Conservation (phyloP, 495 filamentous ascomycete genomes). For the Daldinia decipiens region DNA sequence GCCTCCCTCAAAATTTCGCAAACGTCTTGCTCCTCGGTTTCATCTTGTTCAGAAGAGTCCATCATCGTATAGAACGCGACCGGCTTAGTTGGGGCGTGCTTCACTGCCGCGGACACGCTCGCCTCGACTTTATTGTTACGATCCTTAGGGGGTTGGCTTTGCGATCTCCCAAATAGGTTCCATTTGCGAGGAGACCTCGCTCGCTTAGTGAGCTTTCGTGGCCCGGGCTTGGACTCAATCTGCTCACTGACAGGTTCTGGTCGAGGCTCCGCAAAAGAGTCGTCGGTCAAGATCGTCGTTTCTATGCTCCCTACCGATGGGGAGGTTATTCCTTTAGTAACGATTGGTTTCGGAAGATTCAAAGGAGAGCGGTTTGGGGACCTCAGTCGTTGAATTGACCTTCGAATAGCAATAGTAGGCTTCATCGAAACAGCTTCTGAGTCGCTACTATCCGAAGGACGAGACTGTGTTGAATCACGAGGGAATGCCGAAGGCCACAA, state of each 20-base stretch:
- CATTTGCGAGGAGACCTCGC: slow-evolving; percentile 73
- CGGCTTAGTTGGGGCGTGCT: slow-evolving; percentile 55
- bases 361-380: slow-evolving; percentile 51
- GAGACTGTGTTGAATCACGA: slow-evolving; percentile 45
- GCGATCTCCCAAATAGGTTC: slow-evolving; percentile 83
- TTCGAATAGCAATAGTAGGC: slow-evolving; percentile 61
- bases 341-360: slow-evolving; percentile 56
- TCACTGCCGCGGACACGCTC: slow-evolving; percentile 56
- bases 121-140: slow-evolving; percentile 52
- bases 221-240: slow-evolving; percentile 30
- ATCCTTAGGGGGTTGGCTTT: slow-evolving; percentile 60
- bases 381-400: slow-evolving; percentile 62
- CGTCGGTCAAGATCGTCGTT: slow-evolving; percentile 63
- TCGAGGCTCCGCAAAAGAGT: slow-evolving; percentile 52
- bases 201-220: slow-evolving; percentile 67
- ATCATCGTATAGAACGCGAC: slow-evolving; percentile 85
- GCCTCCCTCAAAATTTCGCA: slow-evolving; percentile 73
- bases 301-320: slow-evolving; percentile 62
- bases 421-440: slow-evolving; percentile 55
- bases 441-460: slow-evolving; percentile 64
- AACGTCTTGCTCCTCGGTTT: slow-evolving; percentile 66
- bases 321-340: slow-evolving; percentile 52
- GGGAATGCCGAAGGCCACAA: slow-evolving; percentile 65
- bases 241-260: slow-evolving; percentile 35
- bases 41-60: slow-evolving; percentile 76